Base-by-base conservation (phyloP, 257 asterid species). In the Jaltomata sinuosa region DNA sequence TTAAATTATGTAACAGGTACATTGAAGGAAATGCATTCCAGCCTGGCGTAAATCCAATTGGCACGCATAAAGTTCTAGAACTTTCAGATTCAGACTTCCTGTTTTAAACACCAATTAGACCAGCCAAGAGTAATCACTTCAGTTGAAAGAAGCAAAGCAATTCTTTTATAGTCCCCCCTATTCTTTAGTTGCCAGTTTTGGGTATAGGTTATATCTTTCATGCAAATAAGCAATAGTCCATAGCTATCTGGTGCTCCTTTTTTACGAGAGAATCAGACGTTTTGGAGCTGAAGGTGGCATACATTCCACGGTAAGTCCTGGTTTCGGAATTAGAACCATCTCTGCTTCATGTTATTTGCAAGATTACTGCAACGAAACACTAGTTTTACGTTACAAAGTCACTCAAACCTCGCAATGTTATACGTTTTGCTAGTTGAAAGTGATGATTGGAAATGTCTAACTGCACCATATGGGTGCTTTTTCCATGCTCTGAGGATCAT, bases 21-120 rank as follows among this genome's bases (percentile, higher is more conserved):
- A 92, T 95, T 12, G 97, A 95, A 85, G 98, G 97, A 40, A 95
- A 92, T 87, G 87, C 94, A 16, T 95, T 95, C 94, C 88, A 93
- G 72, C 91, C 89, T 1, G 98, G 97, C 27, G 97, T 90, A 86
- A 93, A 91, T 84, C 93, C 98, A 54, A 89, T 95, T 29, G 98
- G 98, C 15, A 84, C 89, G 79, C 98, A 95, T 89, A 93, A 92
- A 91, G 94, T 91, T 86, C 91, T 95, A 32, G 96, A 95, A 86
- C 96, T 94, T 68, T 88, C 97, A 29, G 98, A 93, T 84, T 79
- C 96, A 8, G 97, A 95, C 83, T 91, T 94, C 82, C 80, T 89
- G 52, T 87, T 91, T 83, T 94, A 92, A 90, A 22, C n/a, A 45
- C 29, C 64, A 55, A n/a, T 8, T 55, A 55, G 27, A 55, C n/a